Evolutionary conservation across 371 early-diverging fungal species (phyloP), one percentile per base, ranked within the genome.

Genomic region (Neoconidiobolus thromboides): DNA sequence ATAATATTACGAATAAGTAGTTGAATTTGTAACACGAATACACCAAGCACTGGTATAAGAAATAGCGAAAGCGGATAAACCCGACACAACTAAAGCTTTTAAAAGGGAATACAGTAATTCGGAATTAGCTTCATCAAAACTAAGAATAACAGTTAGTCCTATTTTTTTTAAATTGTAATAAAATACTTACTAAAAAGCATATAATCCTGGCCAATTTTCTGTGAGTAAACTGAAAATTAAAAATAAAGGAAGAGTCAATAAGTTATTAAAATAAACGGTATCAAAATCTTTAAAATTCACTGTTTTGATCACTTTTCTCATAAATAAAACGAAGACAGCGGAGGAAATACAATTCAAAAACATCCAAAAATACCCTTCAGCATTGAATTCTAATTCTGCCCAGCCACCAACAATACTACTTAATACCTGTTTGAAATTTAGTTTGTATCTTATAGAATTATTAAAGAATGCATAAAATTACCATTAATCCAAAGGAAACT

Each of bases 181-280:
- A 48, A 41, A 3, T 55, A 62, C 77, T 75, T 77, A 82, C 80
- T 80, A 79, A 15, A 74, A 78, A 6, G 65, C 57, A 26, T 64
- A 56, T 10, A 80, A 61, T 52, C 77, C 68, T 0, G 72, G 62
- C 80, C 81, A 86, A 59, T 87, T 83, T 66, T 96, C 96, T 55
- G 86, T 73, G 6, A 87, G 49, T 0, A 89, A 63, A 46, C 91
- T 89, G 42, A 87, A 75, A 0, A 84, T 59, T 0, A 88, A 42
- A 58, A 96, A 79, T 9, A 96, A 70, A 0, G 96, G 96, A 58
- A 91, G 73, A 0, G 91, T 85, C 52, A 99, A 70, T 41, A 89
- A 63, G 65, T 95, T 98, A 76, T 96, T 93, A 73, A 89, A 97
- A 69, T 87, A 96, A 12, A 98, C 94, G 0, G 94, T 90, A 66